Percentiles rank a stretch among this genome's conserved stretches.
Conservation (phyloP, 257 asterid species). For the Echium plantagineum region DNA sequence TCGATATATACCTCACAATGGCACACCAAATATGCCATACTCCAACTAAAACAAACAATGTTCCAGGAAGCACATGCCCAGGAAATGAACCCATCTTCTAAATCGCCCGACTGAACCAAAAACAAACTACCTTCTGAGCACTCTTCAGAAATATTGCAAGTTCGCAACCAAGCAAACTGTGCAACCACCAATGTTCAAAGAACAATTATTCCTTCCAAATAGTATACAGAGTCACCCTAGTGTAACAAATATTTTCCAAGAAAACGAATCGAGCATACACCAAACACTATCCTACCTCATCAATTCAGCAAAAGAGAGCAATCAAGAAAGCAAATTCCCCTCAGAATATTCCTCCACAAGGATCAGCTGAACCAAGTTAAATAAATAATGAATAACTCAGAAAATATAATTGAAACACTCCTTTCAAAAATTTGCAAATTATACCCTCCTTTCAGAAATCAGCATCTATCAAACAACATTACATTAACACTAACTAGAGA, state of each 20-base stretch:
- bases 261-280: too few relatives aligned
- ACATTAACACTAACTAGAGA: neutral
- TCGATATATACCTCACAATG: constrained; percentile 46
- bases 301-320: neutral
- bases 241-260: neutral
- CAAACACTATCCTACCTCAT: neutral
- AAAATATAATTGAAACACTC: too few relatives aligned
- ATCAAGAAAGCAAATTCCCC: neutral
- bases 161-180: too few relatives aligned
- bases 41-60: constrained; percentile 72
- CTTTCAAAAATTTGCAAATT: too few relatives aligned
- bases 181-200: too few relatives aligned
- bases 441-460: neutral
- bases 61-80: constrained; percentile 94
- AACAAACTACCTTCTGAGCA: neutral
- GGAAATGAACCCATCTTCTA: constrained; percentile 80
- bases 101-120: neutral
- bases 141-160: neutral
- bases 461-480: neutral
- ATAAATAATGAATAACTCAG: too few relatives aligned
- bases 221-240: too few relatives aligned
- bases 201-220: neutral
- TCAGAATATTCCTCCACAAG: neutral
- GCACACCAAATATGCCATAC: constrained; percentile 87
- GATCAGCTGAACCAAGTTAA: neutral